A percentile compares a stretch with the other conserved stretches of the same genome.
These are phyloP conservation scores for Phytophthora ohioensis DNA, from an alignment of 352 stramenopile genomes.

Conservation along the genomic window DNA sequence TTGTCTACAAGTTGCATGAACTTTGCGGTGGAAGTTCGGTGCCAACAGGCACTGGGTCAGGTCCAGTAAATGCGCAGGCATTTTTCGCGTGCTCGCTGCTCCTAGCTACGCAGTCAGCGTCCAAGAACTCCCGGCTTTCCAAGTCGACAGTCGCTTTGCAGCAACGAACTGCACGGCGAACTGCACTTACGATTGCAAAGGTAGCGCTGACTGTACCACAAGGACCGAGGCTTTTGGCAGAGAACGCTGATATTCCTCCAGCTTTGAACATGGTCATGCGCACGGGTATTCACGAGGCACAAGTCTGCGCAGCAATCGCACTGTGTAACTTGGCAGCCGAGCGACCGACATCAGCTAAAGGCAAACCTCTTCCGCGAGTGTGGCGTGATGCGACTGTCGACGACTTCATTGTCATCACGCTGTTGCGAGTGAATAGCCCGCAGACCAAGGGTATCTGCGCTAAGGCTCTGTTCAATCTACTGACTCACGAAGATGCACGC, in stretches of 20 bases:
- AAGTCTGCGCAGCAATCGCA: slow-evolving; percentile 84
- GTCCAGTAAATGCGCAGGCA: slow-evolving; percentile 42
- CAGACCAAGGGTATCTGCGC: slow-evolving; percentile 87
- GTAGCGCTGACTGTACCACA: slow-evolving; percentile 54
- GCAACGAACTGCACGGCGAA: slow-evolving; percentile 68
- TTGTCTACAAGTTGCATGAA: slow-evolving; percentile 71
- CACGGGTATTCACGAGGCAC: slow-evolving; percentile 81
- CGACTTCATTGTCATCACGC: slow-evolving; percentile 89
- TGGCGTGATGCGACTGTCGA: slow-evolving; percentile 78
- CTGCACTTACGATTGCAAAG: slow-evolving; percentile 68
- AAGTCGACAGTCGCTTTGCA: slow-evolving; percentile 51
- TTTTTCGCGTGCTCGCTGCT: slow-evolving; percentile 73
- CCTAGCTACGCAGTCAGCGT: slow-evolving; percentile 59
- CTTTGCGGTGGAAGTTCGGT: slow-evolving; percentile 47
- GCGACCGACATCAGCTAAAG: slow-evolving; percentile 34
- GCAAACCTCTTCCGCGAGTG: slow-evolving; percentile 36
- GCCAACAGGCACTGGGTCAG: slow-evolving; percentile 10
- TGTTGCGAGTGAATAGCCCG: slow-evolving; percentile 85
- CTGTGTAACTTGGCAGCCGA: slow-evolving; percentile 88
- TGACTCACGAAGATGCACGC: slow-evolving; percentile 80
- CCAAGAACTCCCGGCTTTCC: slow-evolving; percentile 67
- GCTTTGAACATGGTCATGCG: slow-evolving; percentile 88
- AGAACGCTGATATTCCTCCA: slow-evolving; percentile 60
- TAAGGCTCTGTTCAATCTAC: slow-evolving; percentile 87
- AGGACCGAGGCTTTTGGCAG: slow-evolving; percentile 57